Conservation (phyloP, 2,329 filamentous ascomycete genomes). For the Penicillium sp. region DNA sequence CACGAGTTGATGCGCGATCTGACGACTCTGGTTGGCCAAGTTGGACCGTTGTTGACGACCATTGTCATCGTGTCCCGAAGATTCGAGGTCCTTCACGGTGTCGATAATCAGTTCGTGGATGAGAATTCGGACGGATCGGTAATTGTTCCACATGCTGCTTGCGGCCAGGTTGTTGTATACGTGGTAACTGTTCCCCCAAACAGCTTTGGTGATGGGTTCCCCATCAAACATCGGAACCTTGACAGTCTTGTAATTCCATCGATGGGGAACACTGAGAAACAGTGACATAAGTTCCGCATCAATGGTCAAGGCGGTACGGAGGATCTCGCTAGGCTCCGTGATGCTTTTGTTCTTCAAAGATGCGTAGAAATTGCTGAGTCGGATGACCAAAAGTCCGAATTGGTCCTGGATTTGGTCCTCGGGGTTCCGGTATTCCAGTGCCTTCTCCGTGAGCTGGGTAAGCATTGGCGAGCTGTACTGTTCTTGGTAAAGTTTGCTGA, state of each 20-base stretch:
- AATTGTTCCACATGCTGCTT: background rate
- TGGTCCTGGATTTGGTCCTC: background rate
- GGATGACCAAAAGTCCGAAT: background rate
- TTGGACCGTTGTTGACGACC: background rate
- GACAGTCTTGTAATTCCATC: background rate
- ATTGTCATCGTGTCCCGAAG: background rate
- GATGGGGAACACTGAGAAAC: background rate
- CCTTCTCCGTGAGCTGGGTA: background rate
- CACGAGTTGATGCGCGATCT: background rate
- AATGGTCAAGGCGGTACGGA: background rate
- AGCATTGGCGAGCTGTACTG: background rate
- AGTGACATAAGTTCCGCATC: background rate
- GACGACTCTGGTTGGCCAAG: background rate
- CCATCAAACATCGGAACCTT: background rate
- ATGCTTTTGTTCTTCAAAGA: background rate
- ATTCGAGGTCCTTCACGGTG: background rate
- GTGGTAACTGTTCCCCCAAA: background rate
- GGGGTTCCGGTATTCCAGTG: background rate
- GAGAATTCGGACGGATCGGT: background rate
- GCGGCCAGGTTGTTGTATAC: background rate
- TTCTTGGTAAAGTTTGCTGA: background rate
- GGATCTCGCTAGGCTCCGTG: background rate
- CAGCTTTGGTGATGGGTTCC: background rate
- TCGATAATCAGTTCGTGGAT: background rate
- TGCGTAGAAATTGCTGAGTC: background rate